phyloP scores from a whole-genome alignment of 2,329 filamentous ascomycete genomes.

The Cladosporium colombiae region DNA sequence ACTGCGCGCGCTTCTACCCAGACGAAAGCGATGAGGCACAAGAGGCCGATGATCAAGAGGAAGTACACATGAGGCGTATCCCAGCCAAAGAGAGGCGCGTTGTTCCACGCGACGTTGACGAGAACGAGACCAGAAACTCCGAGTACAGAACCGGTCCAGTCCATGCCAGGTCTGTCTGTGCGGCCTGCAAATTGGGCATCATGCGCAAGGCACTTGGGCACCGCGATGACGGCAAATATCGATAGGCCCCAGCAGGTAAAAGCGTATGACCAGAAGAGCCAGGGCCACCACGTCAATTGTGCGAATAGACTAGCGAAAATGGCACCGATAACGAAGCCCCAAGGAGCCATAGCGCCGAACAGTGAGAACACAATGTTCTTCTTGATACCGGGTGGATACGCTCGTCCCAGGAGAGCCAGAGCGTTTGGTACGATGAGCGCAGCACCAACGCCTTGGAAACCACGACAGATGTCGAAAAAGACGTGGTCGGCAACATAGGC shows the following conservation, averaged over 20 bases:
- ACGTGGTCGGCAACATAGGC: conserved; percentile 34
- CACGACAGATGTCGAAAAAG: conserved; percentile 42
- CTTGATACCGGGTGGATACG: conserved; percentile 39
- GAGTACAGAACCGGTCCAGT: conserved; percentile 32
- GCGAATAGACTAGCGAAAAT: conserved; percentile 39
- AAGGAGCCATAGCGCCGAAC: conserved; percentile 41
- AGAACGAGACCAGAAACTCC: conserved; percentile 36
- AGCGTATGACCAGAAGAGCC: conserved; percentile 37
- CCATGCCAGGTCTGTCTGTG: conserved; percentile 25
- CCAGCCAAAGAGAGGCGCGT: conserved; percentile 38
- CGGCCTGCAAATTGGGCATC: conserved; percentile 26
- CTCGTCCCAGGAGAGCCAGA: conserved; percentile 39
- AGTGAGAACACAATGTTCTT: conserved; percentile 44
- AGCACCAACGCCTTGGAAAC: conserved; percentile 44
- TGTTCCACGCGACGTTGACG: conserved; percentile 38
- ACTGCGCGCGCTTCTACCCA: conserved; percentile 33
- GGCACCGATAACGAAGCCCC: conserved; percentile 40
- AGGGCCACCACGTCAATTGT: conserved; percentile 37
- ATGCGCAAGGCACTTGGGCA: conserved; percentile 29
- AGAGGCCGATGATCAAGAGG: conserved; percentile 33
- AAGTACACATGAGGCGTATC: conserved; percentile 32
- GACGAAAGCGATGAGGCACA: conserved; percentile 33
- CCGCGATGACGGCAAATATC: conserved; percentile 30
- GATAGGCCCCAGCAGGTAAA: conserved; percentile 31
- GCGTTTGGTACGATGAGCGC: conserved; percentile 42